These are phyloP conservation scores for Yamadazyma trypodendri DNA, from an alignment of 1,139 yeast genomes.

Conservation along the genomic window DNA sequence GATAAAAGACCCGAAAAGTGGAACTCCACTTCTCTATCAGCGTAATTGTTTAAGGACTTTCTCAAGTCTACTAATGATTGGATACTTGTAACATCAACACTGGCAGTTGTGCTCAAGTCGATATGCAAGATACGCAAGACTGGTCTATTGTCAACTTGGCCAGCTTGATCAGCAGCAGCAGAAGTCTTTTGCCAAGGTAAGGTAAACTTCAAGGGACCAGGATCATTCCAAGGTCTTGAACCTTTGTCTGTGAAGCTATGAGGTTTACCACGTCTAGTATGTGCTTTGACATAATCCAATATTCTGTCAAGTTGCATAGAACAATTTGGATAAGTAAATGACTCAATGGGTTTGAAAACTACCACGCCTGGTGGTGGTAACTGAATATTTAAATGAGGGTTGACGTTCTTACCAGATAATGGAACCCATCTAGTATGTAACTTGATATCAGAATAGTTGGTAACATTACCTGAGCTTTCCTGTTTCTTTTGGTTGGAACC, in stretches of 20 bases:
- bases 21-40: slow-evolving; percentile 82
- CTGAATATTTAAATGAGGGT: slow-evolving; percentile 53
- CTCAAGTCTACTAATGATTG: slow-evolving; percentile 77
- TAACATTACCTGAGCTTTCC: slow-evolving; percentile 24
- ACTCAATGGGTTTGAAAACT: slow-evolving; percentile 80
- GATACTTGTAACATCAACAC: slow-evolving; percentile 75
- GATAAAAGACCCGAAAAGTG: slow-evolving; percentile 84
- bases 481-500: slow-evolving; percentile 21
- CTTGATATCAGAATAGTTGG: slow-evolving; percentile 30
- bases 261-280: slow-evolving; percentile 62
- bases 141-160: slow-evolving; percentile 57
- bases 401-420: slow-evolving; percentile 53
- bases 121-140: slow-evolving; percentile 67
- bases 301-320: slow-evolving; percentile 71
- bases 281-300: slow-evolving; percentile 61
- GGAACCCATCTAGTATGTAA: slow-evolving; percentile 85
- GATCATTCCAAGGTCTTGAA: slow-evolving; percentile 90
- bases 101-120: slow-evolving; percentile 77
- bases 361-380: slow-evolving; percentile 92
- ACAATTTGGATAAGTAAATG: slow-evolving; percentile 79
- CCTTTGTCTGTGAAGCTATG: slow-evolving; percentile 48
- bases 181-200: slow-evolving; percentile 28
- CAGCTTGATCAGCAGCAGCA: slow-evolving; percentile 2
- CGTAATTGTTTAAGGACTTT: slow-evolving; percentile 68
- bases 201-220: slow-evolving; percentile 59